Evolutionary conservation across 108 stramenopile species (phyloP).

Genomic region (Nannochloropsis gaditana): DNA sequence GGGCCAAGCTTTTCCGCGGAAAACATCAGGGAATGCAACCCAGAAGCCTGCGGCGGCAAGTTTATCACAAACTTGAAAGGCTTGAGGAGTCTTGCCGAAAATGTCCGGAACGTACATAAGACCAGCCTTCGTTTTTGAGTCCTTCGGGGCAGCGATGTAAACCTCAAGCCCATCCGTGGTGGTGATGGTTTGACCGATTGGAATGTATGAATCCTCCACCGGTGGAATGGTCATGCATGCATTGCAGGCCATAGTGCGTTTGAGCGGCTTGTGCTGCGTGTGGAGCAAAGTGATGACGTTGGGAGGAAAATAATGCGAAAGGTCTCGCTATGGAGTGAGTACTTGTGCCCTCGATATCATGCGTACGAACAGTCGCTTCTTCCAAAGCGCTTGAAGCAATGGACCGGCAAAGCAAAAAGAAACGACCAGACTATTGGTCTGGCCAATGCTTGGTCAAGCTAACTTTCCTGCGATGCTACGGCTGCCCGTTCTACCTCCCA

Average conservation of each 20-base stretch:
- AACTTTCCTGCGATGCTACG: too few relatives aligned
- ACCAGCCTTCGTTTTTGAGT: not conserved
- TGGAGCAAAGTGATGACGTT: not conserved
- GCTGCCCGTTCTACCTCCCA: too few relatives aligned
- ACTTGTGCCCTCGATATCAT: too few relatives aligned
- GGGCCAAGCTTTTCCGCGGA: conserved; percentile 28
- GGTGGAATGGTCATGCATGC: not conserved
- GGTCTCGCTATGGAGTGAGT: too few relatives aligned
- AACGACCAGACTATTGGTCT: too few relatives aligned
- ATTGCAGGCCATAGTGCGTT: not conserved
- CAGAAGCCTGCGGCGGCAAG: conserved; percentile 40
- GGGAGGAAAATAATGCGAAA: not conserved
- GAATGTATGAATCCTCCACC: not conserved
- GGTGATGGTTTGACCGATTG: not conserved
- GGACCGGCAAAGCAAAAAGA: too few relatives aligned
- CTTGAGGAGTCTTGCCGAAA: conserved; percentile 1
- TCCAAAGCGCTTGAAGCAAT: too few relatives aligned
- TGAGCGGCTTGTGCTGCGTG: not conserved
- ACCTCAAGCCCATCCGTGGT: not conserved
- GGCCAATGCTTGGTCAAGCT: too few relatives aligned
- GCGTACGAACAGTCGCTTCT: too few relatives aligned
- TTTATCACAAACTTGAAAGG: conserved; percentile 40
- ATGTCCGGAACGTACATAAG: conserved; percentile 3
- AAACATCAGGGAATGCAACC: conserved; percentile 42
- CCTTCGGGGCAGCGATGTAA: not conserved